Evolutionary conservation across 2,329 filamentous ascomycete genomes (phyloP).

Genomic region (Pestalotiopsis sp.): DNA sequence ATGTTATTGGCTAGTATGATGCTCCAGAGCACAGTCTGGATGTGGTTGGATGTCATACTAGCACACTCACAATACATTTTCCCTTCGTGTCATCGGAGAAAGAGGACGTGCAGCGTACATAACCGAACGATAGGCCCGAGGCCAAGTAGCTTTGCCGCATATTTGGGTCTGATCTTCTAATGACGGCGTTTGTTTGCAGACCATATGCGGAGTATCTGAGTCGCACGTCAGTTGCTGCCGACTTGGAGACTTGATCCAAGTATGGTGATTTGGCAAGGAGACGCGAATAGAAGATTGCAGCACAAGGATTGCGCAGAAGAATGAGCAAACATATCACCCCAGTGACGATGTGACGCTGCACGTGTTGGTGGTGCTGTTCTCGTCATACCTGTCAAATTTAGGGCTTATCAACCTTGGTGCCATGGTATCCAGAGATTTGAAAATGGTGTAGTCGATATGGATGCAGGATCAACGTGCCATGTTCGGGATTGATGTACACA

Average conservation of each 20-base stretch:
- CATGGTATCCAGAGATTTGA: background rate
- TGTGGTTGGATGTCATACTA: background rate
- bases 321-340: background rate
- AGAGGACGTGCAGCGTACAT: background rate
- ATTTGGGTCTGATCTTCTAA: background rate
- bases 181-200: background rate
- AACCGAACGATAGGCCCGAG: background rate
- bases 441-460: background rate
- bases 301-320: background rate
- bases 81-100: background rate
- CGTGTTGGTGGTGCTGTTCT: background rate
- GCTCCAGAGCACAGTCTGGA: background rate
- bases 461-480: no score
- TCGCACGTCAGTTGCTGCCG: background rate
- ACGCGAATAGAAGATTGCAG: background rate
- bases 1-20: background rate
- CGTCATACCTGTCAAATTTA: constrained; percentile 1
- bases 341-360: background rate
- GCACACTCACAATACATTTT: background rate
- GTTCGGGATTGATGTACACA: no score
- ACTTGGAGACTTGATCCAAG: background rate
- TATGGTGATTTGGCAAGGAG: background rate
- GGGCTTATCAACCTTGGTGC: background rate
- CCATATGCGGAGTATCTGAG: background rate
- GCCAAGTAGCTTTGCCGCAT: background rate